Evolutionary conservation across 2,329 filamentous ascomycete genomes (phyloP), one percentile per base, ranked within the genome.

Genomic region (Colletotrichum godetiae): DNA sequence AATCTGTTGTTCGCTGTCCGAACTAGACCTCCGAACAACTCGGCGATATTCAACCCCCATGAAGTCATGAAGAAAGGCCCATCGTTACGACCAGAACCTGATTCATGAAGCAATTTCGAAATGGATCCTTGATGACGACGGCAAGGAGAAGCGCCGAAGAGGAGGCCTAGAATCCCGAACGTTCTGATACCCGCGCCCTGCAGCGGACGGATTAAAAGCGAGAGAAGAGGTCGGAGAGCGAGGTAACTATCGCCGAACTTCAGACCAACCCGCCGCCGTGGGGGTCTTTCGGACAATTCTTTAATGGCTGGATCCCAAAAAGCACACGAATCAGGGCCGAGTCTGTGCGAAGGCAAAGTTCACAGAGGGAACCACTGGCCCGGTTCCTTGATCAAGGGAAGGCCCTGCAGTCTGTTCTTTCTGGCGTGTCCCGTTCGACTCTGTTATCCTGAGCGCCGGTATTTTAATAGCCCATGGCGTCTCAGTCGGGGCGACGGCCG

Each of bases 141-240:
- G n/a, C 60, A 46, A 35, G 67, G 63, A 60, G 60, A 49, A 62
- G 58, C 59, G 27, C 55, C 56, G 31, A 58, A 37, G 31, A 56
- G 53, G 22, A 42, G 52, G n/a, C 52, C 12, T 27, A 24, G 4
- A 64, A 52, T 35, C 27, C 60, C 19, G 59, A 49, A 22, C 52
- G 19, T 69, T 56, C 55, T 73, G 70, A 69, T 69, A 73, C 70
- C 33, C 53, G 65, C 69, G 65, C 37, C 37, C 69, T 56, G 69
- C 52, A 57, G 15, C 42, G 19, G 8, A 49, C 42, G 8, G 42
- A 49, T 49, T 49, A 52, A 46, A 24, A 55, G n/a, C 35, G 65
- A 49, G n/a, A 33, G 22, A 24, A 46, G 31, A n/a, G 42, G 42
- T n/a, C 42, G 10, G 63, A 49, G 35, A 46, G 35, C 24, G 37